Evolutionary conservation across 345 rosid species (phyloP).

Genomic region (Lumnitzera littorea): DNA sequence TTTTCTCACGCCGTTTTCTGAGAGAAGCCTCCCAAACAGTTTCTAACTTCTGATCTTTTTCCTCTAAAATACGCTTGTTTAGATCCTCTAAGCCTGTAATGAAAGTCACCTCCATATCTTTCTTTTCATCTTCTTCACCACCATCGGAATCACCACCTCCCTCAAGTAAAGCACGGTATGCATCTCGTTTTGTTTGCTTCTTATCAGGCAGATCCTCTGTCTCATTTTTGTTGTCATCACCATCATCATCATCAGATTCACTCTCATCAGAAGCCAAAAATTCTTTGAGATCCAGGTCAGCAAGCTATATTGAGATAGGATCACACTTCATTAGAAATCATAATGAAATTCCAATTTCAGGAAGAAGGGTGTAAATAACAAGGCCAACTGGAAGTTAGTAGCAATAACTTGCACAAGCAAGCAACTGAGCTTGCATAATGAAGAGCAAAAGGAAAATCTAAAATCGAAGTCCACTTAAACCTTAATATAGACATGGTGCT

Average conservation of each 20-base stretch:
- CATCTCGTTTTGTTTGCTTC: conserved; percentile 41
- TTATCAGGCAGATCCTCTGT: conserved; percentile 29
- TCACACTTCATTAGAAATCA: no score
- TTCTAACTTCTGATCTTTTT: conserved; percentile 66
- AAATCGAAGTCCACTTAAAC: no score
- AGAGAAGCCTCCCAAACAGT: conserved; percentile 67
- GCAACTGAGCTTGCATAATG: no score
- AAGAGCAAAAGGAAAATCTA: no score
- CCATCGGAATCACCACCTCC: conserved; percentile 59
- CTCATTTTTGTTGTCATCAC: conserved; percentile 24
- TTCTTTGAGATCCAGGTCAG: conserved; percentile 72
- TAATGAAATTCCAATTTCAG: no score
- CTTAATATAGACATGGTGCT: no score
- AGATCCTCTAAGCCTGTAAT: conserved; percentile 85
- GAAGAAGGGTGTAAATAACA: no score
- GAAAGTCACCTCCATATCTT: conserved; percentile 92
- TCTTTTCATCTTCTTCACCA: conserved; percentile 47
- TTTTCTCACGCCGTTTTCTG: conserved; percentile 61
- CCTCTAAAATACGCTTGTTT: conserved; percentile 67
- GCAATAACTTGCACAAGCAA: no score
- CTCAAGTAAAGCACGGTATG: conserved; percentile 56
- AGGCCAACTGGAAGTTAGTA: no score
- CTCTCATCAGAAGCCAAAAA: conserved; percentile 82
- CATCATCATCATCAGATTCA: conserved; percentile 50
- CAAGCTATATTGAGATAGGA: conserved; percentile 39